A percentile compares a stretch with the other conserved stretches of the same genome.
phyloP scores from a whole-genome alignment of 108 stramenopile species.

The Skeletonema marinoi region DNA sequence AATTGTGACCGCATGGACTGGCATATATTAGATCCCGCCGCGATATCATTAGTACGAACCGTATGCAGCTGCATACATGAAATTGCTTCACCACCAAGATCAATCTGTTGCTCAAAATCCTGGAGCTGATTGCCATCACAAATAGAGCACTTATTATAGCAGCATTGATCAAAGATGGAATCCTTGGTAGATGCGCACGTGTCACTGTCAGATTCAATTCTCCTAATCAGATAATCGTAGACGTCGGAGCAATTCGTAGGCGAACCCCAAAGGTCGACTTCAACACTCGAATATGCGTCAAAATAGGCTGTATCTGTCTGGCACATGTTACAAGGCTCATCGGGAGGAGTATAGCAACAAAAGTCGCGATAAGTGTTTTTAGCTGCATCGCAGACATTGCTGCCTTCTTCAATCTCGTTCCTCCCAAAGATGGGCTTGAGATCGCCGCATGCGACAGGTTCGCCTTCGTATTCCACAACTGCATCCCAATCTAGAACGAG shows the following conservation, averaged over 20 bases:
- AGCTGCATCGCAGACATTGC: conserved; percentile 17
- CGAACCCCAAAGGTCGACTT: conserved; percentile 45
- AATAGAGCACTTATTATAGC: conserved; percentile 49
- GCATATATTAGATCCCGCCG: conserved; percentile 19
- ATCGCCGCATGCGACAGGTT: conserved; percentile 46
- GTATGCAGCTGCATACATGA: conserved; percentile 45
- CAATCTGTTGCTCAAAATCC: conserved; percentile 32
- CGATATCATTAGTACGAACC: conserved; percentile 33
- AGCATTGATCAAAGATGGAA: conserved; percentile 32
- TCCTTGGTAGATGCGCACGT: conserved; percentile 42
- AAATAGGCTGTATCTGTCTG: conserved; percentile 43
- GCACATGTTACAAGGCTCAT: conserved; percentile 41
- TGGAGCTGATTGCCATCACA: conserved; percentile 33
- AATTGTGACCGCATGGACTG: conserved; percentile 31
- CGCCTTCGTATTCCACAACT: conserved; percentile 42
- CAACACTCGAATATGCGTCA: conserved; percentile 42
- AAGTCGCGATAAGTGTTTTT: conserved; percentile 29
- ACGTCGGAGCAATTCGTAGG: conserved; percentile 44
- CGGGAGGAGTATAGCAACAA: conserved; percentile 50
- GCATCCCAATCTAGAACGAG: conserved; percentile 46
- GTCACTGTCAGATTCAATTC: conserved; percentile 23
- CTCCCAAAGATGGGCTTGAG: conserved; percentile 47
- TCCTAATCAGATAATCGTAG: conserved; percentile 12
- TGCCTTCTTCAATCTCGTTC: conserved; percentile 42
- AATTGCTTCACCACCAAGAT: conserved; percentile 37